Evolutionary conservation across 1,284 basidiomycete genomes (phyloP).

Genomic region (Heterobasidion occidentale): DNA sequence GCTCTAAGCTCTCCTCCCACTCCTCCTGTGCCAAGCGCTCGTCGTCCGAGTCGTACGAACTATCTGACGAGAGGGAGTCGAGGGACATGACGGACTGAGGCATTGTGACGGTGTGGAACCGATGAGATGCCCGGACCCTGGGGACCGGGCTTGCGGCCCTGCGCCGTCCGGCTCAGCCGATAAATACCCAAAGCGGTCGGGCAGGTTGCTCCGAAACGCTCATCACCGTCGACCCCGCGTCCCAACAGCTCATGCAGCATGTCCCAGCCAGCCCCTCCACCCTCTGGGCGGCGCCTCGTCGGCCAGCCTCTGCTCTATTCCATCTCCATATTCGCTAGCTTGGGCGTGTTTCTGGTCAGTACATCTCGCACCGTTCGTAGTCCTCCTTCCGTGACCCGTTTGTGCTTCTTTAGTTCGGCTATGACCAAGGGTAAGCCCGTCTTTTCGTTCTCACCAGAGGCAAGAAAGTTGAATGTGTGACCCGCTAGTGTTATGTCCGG

Average conservation of each 20-base stretch:
- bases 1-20: conserved; percentile 85
- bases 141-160: no score
- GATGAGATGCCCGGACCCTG: no score
- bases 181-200: background rate
- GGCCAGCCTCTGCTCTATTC: conserved; percentile 79
- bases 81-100: conserved; percentile 36
- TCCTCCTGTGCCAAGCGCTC: conserved; percentile 78
- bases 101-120: conserved; percentile 20
- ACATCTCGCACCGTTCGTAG: conserved; percentile 4
- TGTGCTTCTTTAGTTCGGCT: conserved; percentile 63
- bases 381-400: background rate
- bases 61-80: conserved; percentile 34
- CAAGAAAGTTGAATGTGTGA: conserved; percentile 10
- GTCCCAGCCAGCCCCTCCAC: conserved; percentile 15
- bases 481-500: conserved; percentile 74
- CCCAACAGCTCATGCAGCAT: conserved; percentile 19
- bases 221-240: background rate
- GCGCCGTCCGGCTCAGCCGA: background rate
- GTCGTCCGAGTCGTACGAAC: conserved; percentile 59
- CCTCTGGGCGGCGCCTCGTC: conserved; percentile 50
- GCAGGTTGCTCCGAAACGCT: background rate
- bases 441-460: background rate
- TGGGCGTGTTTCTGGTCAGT: conserved; percentile 83
- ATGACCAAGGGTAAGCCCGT: conserved; percentile 78
- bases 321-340: conserved; percentile 77